Evolutionary conservation across 305 asterid genomes (phyloP), one percentile per base, ranked within the genome.

Genomic region (Fraxinus paxiana): DNA sequence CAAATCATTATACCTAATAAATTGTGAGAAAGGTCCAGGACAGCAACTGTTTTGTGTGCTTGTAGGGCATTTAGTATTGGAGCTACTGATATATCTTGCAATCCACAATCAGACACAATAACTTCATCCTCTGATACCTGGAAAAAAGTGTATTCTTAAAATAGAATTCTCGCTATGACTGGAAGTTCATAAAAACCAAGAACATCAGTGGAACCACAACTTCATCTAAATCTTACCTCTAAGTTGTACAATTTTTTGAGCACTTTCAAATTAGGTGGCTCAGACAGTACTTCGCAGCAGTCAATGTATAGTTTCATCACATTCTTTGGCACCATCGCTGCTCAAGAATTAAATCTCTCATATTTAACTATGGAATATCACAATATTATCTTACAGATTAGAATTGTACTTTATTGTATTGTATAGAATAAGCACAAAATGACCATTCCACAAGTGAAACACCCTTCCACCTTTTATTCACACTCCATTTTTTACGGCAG

Each of bases 111-210:
- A 61, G 97, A 89, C 81, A 94, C 97, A 79, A 90, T 73, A 72
- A 94, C 86, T 86, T 93, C 96, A 69, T 94, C 99, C 86, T 94
- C 99, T 24, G 98, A 90, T 69, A 90, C 97, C 99, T 96, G 85
- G 77, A 73, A 79, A 87, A 83, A 79, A 9, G 74, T 77, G 65
- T 72, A 83, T 69, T 72, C 48, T 83, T 51, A 84, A 82, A 80
- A 75, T 34, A 77, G 37, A 54, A 70, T 76, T 31, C 41, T 70
- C 43, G 10, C 76, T 73, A 77, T 43, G 31, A 81, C 63, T 83
- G 61, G 38, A 83, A 75, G 79, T 48, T 78, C 72, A 67, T 67
- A 37, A 67, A 74, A 77, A 81, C 51, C 34, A 37, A 35, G 71
- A 63, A 46, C 77, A 56, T 61, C 4, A 76, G 61, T 41, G 77